Percentiles rank a stretch among this genome's conserved stretches.
Conservation (phyloP, 352 stramenopile species). For the Phytopythium chamaehyphon region DNA sequence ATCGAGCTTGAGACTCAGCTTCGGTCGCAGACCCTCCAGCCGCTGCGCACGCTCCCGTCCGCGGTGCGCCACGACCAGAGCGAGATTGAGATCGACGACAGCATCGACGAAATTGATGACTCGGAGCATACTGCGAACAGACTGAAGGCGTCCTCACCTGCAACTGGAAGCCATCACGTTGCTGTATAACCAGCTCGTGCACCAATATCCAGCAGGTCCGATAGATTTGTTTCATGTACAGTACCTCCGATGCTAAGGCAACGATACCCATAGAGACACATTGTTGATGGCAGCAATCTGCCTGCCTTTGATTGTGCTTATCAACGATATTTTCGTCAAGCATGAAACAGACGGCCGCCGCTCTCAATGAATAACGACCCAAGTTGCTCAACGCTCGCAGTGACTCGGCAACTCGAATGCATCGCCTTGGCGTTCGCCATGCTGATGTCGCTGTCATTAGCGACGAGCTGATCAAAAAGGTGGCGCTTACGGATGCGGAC, state of each 20-base stretch:
- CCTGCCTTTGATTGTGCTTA: too few species aligned
- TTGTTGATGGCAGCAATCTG: too few species aligned
- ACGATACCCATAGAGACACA: too few species aligned
- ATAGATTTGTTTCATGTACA: conserved; percentile 5
- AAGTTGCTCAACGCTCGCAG: background rate
- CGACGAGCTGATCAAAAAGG: conserved; percentile 73
- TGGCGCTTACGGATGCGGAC: conserved; percentile 54
- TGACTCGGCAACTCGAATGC: conserved; percentile 26
- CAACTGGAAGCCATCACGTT: conserved; percentile 7
- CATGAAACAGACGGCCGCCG: too few species aligned
- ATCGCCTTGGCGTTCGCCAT: conserved; percentile 68
- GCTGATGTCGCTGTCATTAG: conserved; percentile 78
- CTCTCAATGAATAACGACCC: too few species aligned
- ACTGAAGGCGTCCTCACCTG: background rate
- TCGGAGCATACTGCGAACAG: background rate
- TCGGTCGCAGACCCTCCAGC: conserved; percentile 22
- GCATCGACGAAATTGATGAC: background rate
- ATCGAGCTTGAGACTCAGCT: conserved; percentile 32
- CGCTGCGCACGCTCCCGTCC: conserved; percentile 40
- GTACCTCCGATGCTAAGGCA: background rate
- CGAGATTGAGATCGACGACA: conserved; percentile 1
- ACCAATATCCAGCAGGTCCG: background rate
- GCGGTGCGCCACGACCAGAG: conserved; percentile 18
- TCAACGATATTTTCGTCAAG: too few species aligned
- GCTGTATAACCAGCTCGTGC: conserved; percentile 4